A percentile compares a stretch with the other conserved stretches of the same genome.
phyloP scores from a whole-genome alignment of 2,329 filamentous ascomycete genomes.

The Trichocomaceae sp. region DNA sequence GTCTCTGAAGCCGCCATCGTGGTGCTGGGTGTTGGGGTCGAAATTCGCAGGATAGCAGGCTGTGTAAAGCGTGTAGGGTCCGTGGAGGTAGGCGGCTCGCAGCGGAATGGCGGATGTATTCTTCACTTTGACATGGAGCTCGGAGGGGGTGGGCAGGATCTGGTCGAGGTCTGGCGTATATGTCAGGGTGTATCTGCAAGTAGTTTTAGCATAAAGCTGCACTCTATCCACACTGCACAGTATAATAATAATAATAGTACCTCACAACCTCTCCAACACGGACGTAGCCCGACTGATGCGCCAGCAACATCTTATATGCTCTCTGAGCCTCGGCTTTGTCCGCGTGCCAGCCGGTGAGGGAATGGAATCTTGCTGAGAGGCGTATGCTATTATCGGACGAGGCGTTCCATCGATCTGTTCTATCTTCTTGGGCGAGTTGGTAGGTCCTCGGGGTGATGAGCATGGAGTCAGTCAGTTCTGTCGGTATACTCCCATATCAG shows the following conservation, averaged over 20 bases:
- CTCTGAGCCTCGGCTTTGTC: constrained; percentile 18
- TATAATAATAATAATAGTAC: constrained; percentile 40
- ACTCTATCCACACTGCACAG: not conserved
- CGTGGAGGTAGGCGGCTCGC: constrained; percentile 91
- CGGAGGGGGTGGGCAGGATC: constrained; percentile 76
- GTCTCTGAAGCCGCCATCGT: constrained; percentile 62
- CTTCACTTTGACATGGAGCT: constrained; percentile 78
- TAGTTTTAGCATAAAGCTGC: not conserved
- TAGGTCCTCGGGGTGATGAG: constrained; percentile 40
- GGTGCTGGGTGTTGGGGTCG: constrained; percentile 72
- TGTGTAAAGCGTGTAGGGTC: constrained; percentile 84
- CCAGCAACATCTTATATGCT: constrained; percentile 64
- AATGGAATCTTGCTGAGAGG: constrained; percentile 23
- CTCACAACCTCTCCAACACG: constrained; percentile 92
- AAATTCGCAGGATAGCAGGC: constrained; percentile 79
- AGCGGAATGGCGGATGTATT: constrained; percentile 87
- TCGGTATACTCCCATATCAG: not conserved
- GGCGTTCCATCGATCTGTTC: constrained; percentile 24
- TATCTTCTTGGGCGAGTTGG: constrained; percentile 31
- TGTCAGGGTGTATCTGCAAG: constrained; percentile 66
- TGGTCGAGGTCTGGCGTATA: constrained; percentile 86
- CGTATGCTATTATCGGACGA: constrained; percentile 17
- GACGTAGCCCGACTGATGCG: constrained; percentile 85
- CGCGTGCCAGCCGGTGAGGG: constrained; percentile 31
- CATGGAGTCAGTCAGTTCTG: constrained; percentile 26